Conservation (phyloP, 2,329 filamentous ascomycete genomes). For the Cryphonectria carpinicola region DNA sequence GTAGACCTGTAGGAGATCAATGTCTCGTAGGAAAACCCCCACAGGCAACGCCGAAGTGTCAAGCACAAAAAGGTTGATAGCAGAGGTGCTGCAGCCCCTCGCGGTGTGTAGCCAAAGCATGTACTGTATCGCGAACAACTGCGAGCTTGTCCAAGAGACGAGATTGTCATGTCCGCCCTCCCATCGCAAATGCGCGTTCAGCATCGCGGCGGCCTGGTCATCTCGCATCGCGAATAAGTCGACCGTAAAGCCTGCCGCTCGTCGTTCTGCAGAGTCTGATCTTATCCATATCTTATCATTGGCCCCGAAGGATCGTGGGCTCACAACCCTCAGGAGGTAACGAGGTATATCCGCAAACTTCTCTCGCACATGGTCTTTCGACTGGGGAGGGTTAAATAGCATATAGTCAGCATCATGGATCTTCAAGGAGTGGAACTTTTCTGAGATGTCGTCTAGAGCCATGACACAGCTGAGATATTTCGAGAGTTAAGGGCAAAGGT, state of each 20-base stretch:
- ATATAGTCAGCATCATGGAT: not conserved
- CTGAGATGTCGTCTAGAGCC: not conserved
- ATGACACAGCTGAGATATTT: not conserved
- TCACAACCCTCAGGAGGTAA: not conserved
- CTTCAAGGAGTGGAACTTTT: not conserved
- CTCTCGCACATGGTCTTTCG: not conserved
- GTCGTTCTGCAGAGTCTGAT: not conserved
- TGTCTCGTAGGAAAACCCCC: not conserved
- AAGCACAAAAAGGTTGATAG: not conserved
- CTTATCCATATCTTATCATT: not conserved
- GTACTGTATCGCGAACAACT: not conserved
- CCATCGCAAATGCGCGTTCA: not conserved
- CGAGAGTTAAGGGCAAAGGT: not conserved
- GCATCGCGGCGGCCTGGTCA: not conserved
- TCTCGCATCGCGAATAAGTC: not conserved
- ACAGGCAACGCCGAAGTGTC: not conserved
- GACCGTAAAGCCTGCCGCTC: not conserved
- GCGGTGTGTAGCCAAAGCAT: not conserved
- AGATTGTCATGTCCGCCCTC: not conserved
- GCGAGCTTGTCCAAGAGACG: not conserved
- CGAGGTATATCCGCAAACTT: not conserved
- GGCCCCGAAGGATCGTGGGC: not conserved
- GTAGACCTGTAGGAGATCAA: not conserved
- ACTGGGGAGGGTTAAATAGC: not conserved
- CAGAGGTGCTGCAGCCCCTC: not conserved